Base-by-base conservation (phyloP, 768 basidiomycete species). In the Serendipita sp. region DNA sequence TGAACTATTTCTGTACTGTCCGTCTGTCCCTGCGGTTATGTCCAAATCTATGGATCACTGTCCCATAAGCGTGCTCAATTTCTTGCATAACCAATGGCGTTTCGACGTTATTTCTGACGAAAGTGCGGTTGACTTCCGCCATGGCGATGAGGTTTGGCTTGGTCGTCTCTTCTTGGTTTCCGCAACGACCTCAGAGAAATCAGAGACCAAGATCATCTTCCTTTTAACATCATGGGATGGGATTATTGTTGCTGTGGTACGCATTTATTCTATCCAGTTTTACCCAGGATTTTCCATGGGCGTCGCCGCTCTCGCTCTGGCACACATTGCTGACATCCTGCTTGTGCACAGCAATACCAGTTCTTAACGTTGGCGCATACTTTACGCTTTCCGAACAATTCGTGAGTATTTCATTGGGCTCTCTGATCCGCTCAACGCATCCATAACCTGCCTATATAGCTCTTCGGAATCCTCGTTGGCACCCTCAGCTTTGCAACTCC, bases 291-390 rank as follows among this genome's bases (percentile, higher is more conserved):
- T 41, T 5, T 52, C 48, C 18, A 52, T 10, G 10, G 18, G 8
- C 48, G 7, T 52, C 32, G 48, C 48, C 48, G 56, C 56, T 60
- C 56, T 28, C 56, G 56, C 16, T 28, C 34, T 35, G 56, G 16
- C 35, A 32, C 35, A 28, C 23, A 23, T n/a, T n/a, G 56, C 48
- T 51, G 30, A 51, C 48, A n/a, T 8, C 30, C 48, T 51, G 18
- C 13, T 41, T 10, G 48, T 32, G 18, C 56, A 2, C 56, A 60
- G 93, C 93, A 48, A 86, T 97, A 66, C 94, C 94, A 7, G 75
- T 92, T 58, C 78, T 92, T 67, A 95, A 99, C 76, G 80, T 84
- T 67, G 96, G 96, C 36, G 89, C 97, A 63, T 97, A 96, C 70
- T 74, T 82, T 18, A 81, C 87, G 34, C 74, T 98, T 58, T 72